Percentiles rank a stretch among this genome's conserved stretches.
Conservation (phyloP, 116 monocot genomes). For the Papilionanthe hybrid region DNA sequence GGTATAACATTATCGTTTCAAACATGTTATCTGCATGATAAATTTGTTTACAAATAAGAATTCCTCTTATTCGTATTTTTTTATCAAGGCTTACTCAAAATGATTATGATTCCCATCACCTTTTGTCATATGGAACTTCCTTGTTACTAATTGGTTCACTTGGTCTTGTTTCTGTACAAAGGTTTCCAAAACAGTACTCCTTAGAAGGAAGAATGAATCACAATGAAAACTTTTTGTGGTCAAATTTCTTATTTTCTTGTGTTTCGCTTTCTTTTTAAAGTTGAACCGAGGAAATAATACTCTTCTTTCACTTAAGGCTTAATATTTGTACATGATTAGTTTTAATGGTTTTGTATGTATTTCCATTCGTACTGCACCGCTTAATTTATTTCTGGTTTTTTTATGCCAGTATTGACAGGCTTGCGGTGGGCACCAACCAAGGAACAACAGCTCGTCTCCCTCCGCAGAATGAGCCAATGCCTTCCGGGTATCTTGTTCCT, state of each 20-base stretch:
- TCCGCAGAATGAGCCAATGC: background rate
- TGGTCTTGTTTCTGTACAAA: background rate
- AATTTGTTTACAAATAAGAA: no score
- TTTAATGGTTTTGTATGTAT: background rate
- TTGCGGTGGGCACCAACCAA: background rate
- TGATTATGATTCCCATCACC: no score
- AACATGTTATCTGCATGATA: no score
- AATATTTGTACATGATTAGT: background rate
- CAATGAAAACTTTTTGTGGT: background rate
- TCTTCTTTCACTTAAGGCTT: background rate
- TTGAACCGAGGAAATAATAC: background rate
- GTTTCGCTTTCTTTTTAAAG: background rate
- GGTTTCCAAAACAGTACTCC: background rate
- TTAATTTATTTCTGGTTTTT: background rate
- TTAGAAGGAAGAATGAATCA: background rate
- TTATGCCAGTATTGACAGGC: constrained; percentile 2
- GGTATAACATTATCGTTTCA: no score
- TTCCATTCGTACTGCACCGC: background rate
- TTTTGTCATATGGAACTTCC: no score
- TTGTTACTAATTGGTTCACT: background rate
- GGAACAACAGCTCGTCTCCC: background rate
- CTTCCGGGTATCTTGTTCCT: constrained; percentile 3
- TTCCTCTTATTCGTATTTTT: no score
- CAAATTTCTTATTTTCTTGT: background rate
- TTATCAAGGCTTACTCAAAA: no score